Evolutionary conservation across 441 rosid species (phyloP), one percentile per base, ranked within the genome.

Genomic region (Raphanus hybrid): DNA sequence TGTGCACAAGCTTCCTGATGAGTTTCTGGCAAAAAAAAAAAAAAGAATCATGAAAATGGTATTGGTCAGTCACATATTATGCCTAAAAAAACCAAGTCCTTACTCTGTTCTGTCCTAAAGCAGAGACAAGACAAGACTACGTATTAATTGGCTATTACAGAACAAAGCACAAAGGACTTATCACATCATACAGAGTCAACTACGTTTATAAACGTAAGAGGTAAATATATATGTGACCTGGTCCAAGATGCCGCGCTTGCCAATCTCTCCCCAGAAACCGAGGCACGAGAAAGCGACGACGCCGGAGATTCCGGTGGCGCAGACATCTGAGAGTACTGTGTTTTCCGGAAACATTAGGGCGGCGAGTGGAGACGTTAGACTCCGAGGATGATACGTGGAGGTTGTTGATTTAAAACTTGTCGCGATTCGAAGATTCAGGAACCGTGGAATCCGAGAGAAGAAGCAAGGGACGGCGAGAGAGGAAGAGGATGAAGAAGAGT

Each of bases 1-100:
- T 82, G 81, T 95, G 99, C 67, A 92, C 96, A 71, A 94, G 88
- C 94, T 92, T 94, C 90, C 98, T 80, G 43, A 89, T 87, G 82
- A 90, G 82, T 77, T 91, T 91, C 97, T 87, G 83, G 5, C 39
- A 39, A 39, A 37, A 2, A 35, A 8, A 37, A 16, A 81, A 71
- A 8, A 37, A 37, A 37, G 80, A 71, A 52, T 27, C 66, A 58
- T 35, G 73, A 3, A 39, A 6, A 54, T 48, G 52, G 2, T 10
- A 41, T 41, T 48, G 58, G 57, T 35, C 4, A 63, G n/a, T 66
- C 6, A 65, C 29, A 71, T 5, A 41, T 29, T 41, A 10, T 41
- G 48, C 5, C 48, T 41, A 41, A 41, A 41, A 9, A 41, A 0
- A 37, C 26, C 48, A 9, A 41, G 48, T 41, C 48, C 48, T 41